Base-by-base conservation (phyloP, 2,329 filamentous ascomycete genomes). In the Nemania sp. region DNA sequence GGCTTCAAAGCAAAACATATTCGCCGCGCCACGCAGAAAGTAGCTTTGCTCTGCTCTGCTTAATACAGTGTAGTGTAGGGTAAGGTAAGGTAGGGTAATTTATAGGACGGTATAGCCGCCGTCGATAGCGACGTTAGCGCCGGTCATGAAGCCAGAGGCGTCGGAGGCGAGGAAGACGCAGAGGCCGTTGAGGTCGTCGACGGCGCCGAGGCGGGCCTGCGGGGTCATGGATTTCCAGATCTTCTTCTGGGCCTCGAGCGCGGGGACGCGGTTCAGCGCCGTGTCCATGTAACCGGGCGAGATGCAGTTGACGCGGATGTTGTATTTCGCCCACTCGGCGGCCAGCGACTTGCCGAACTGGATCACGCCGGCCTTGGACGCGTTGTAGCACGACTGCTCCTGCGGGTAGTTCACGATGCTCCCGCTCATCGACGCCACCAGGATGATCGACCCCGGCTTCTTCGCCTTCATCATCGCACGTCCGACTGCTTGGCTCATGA, bases 221-320 rank as follows among this genome's bases (percentile, higher is more conserved):
- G 89, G 89, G 6, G 88, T 91, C 58, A 89, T 70, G 31, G 81
- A 82, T 64, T 83, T 83, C 89, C 89, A 91, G 72, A 90, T 89
- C 74, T 86, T 86, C 84, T 91, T 91, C 79, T 91, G 86, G 42
- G 86, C 87, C 60, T 91, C 88, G 17, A 91, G 83, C 33, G 86
- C 86, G 19, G 88, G 87, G 6, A 90, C 87, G 56, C 86, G 85
- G 81, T 91, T 92, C 59, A 91, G 78, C 5, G 86, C 87, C 5
- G 89, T 94, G 77, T 92, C 88, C 86, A 93, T 92, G 77, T 93
- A 93, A 24, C 89, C 89, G 17, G 90, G 89, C 6, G 86, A 90
- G 73, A 93, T 91, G 72, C 84, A 87, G 80, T 94, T 94, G 66
- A 92, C 89, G 31, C 89, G 86, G 68, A 93, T 91, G 64, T 81